These are phyloP conservation scores for Orbilia javanica DNA, from an alignment of 2,329 filamentous ascomycete species.

Conservation along the genomic window DNA sequence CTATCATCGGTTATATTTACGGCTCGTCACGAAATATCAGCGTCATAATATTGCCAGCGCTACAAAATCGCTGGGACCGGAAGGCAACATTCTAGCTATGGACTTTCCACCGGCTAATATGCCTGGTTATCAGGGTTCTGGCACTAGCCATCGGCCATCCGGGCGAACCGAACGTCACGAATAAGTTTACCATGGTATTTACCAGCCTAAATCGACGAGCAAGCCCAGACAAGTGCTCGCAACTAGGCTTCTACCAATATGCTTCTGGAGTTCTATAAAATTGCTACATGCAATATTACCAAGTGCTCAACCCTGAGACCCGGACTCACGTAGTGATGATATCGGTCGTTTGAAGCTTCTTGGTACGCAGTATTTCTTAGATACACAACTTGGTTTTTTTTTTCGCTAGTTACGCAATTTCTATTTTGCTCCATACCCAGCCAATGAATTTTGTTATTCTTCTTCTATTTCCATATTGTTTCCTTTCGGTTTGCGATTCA, in stretches of 20 bases:
- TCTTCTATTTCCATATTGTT: not conserved
- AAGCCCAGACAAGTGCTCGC: not conserved
- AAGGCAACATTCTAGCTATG: not conserved
- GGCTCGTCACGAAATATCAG: not conserved
- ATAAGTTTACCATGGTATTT: not conserved
- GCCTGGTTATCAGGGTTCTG: not conserved
- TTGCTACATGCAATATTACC: no score
- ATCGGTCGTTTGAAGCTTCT: no score
- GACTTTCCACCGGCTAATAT: slow-evolving; percentile 12
- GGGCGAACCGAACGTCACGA: not conserved
- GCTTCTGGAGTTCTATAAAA: not conserved
- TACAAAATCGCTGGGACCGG: not conserved
- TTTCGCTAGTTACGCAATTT: no score
- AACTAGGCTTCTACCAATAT: not conserved
- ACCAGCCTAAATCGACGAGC: not conserved
- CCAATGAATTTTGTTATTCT: not conserved
- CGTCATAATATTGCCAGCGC: not conserved
- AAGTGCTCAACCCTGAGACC: no score
- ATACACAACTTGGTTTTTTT: no score
- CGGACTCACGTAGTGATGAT: no score
- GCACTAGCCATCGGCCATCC: not conserved
- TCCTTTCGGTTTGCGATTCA: not conserved
- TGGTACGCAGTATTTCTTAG: no score
- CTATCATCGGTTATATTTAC: slow-evolving; percentile 14
- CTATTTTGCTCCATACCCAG: no score